Conservation (phyloP, 176 grass and related monocot species). For the Aegilops bicornis region DNA sequence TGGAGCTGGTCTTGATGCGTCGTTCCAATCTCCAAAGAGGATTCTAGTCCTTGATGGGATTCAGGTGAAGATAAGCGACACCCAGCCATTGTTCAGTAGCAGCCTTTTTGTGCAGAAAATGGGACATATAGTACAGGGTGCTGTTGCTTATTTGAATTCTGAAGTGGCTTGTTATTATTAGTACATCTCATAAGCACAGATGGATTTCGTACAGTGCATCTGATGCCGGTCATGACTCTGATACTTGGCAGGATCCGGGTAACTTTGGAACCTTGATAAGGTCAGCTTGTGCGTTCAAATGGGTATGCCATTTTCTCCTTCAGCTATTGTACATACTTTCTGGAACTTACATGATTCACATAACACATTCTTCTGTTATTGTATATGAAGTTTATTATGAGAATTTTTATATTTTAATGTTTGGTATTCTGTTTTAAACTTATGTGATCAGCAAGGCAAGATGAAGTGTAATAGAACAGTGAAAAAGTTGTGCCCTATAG, state of each 20-base stretch:
- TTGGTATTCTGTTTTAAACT: neutral
- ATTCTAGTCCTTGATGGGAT: slow-evolving; percentile 91
- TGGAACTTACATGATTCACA: neutral
- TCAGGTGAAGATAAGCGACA: slow-evolving; percentile 50
- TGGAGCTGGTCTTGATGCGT: slow-evolving; percentile 25
- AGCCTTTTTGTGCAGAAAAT: neutral
- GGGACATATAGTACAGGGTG: neutral
- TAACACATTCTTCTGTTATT: neutral
- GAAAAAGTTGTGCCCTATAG: too few species aligned
- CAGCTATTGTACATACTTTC: neutral
- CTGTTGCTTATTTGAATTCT: neutral
- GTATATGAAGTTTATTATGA: neutral
- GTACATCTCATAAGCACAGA: neutral
- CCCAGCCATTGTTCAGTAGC: neutral
- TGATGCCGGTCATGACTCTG: slow-evolving; percentile 4
- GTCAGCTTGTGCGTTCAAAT: slow-evolving; percentile 91
- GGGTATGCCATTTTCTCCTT: slow-evolving; percentile 50
- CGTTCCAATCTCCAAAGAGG: slow-evolving; percentile 56
- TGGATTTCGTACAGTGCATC: neutral
- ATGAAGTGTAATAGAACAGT: neutral
- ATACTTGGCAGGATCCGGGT: slow-evolving; percentile 70
- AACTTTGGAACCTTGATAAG: slow-evolving; percentile 93
- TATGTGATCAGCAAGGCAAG: neutral
- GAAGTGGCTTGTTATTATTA: neutral
- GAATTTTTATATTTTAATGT: neutral